phyloP scores from a whole-genome alignment of 768 basidiomycete species.

The Pholiota microspora region DNA sequence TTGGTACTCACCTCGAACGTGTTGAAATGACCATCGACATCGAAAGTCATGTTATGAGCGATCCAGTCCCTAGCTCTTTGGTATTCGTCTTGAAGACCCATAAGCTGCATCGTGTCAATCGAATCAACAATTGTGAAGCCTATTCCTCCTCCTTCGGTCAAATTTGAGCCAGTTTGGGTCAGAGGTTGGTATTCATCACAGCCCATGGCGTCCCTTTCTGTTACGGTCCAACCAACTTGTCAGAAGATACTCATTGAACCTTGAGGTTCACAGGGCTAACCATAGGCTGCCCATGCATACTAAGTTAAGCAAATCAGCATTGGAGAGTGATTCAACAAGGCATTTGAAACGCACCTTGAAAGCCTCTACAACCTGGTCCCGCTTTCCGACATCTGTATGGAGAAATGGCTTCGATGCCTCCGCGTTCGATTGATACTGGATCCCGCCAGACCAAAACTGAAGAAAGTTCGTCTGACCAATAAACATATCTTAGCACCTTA shows the following conservation, averaged over 20 bases:
- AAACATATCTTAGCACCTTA: neutral
- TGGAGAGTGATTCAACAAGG: neutral
- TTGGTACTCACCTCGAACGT: conserved; percentile 75
- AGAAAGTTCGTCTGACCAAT: conserved; percentile 10
- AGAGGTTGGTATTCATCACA: conserved; percentile 92
- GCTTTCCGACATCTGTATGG: conserved; percentile 34
- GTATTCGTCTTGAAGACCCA: conserved; percentile 85
- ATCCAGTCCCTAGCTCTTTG: conserved; percentile 80
- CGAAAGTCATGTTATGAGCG: conserved; percentile 63
- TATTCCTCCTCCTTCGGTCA: conserved; percentile 75
- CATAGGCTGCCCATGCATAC: conserved; percentile 89
- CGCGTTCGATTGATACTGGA: neutral
- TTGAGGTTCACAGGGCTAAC: conserved; percentile 49
- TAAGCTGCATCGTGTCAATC: conserved; percentile 85
- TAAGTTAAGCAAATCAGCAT: conserved; percentile 26
- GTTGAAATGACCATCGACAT: conserved; percentile 78
- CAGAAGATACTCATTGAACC: no score
- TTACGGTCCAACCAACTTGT: no score
- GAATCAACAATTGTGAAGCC: conserved; percentile 91
- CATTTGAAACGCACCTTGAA: conserved; percentile 58
- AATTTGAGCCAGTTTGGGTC: conserved; percentile 68
- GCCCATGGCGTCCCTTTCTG: conserved; percentile 91
- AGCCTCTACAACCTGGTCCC: conserved; percentile 71
- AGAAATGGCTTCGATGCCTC: conserved; percentile 9
- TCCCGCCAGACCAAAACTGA: conserved; percentile 1